Evolutionary conservation across 441 rosid species (phyloP).

Genomic region (Croton laevigatus): DNA sequence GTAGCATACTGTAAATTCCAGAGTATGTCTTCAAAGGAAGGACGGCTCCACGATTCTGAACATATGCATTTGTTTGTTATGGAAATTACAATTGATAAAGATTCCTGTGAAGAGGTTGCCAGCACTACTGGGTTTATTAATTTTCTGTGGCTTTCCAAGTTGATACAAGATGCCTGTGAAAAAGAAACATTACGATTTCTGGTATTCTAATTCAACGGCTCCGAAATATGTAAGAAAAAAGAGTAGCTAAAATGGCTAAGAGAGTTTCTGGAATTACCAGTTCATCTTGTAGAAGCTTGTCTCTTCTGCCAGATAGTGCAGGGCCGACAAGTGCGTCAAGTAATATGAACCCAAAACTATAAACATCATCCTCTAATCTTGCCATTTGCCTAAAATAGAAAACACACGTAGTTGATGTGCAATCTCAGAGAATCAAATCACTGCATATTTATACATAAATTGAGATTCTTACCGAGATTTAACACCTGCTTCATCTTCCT

Average conservation of each 20-base stretch:
- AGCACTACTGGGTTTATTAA: slow-evolving; percentile 40
- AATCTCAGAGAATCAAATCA: neutral
- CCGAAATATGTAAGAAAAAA: neutral
- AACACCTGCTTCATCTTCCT: slow-evolving; percentile 36
- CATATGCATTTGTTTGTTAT: slow-evolving; percentile 48
- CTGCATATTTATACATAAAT: neutral
- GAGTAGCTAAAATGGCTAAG: neutral
- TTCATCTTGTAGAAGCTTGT: slow-evolving; percentile 30
- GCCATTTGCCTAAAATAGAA: slow-evolving; percentile 40
- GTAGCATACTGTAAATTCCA: slow-evolving; percentile 57
- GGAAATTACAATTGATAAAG: slow-evolving; percentile 45
- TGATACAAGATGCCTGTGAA: slow-evolving; percentile 42
- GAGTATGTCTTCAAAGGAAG: slow-evolving; percentile 52
- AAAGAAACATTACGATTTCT: neutral
- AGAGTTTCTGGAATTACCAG: slow-evolving; percentile 32
- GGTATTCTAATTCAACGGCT: neutral
- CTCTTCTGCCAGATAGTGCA: slow-evolving; percentile 32
- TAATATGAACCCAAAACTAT: slow-evolving; percentile 48
- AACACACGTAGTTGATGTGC: neutral
- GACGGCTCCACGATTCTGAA: slow-evolving; percentile 44
- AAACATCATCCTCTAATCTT: slow-evolving; percentile 49
- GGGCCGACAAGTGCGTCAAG: slow-evolving; percentile 43
- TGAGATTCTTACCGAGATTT: slow-evolving; percentile 36
- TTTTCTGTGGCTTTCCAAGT: slow-evolving; percentile 31
- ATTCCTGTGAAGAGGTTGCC: slow-evolving; percentile 44